These are phyloP conservation scores for Oryza glumipatula DNA, from an alignment of 176 grass and related monocot species.

Conservation along the genomic window DNA sequence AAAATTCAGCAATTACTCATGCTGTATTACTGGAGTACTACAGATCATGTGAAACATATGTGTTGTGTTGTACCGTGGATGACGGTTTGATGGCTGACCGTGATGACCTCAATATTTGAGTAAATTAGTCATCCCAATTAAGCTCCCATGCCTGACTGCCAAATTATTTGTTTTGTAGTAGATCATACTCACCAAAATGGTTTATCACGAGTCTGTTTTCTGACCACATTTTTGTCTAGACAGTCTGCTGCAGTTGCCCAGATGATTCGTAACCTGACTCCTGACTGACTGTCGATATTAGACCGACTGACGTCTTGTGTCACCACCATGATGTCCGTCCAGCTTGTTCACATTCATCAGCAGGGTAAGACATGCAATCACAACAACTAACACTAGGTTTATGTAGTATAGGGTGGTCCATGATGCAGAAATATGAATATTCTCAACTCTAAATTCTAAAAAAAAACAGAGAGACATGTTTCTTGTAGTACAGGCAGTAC, in stretches of 20 bases:
- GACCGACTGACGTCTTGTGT: not conserved
- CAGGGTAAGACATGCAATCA: not conserved
- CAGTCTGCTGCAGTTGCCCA: not conserved
- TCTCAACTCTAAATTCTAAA: not conserved
- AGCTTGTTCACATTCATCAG: not conserved
- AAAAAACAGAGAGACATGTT: not conserved
- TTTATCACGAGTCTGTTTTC: not conserved
- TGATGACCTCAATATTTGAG: not conserved
- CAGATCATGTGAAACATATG: not conserved
- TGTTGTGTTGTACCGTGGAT: not conserved
- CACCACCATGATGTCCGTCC: not conserved
- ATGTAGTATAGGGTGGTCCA: not conserved
- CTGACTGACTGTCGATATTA: not conserved
- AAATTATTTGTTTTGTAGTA: not conserved
- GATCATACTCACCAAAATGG: not conserved
- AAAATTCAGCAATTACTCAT: not conserved
- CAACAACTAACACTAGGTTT: not conserved
- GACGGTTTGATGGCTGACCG: not conserved
- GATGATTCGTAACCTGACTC: not conserved
- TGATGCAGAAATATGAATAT: not conserved
- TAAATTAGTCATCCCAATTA: not conserved
- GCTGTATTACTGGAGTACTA: not conserved
- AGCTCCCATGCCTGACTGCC: not conserved
- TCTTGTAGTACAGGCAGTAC: slow-evolving; percentile 13
- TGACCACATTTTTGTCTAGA: not conserved